A percentile compares a stretch with the other conserved stretches of the same genome.
These are phyloP conservation scores for Saccharomycopsis phalli DNA, from an alignment of 1,139 yeast species.

Conservation along the genomic window DNA sequence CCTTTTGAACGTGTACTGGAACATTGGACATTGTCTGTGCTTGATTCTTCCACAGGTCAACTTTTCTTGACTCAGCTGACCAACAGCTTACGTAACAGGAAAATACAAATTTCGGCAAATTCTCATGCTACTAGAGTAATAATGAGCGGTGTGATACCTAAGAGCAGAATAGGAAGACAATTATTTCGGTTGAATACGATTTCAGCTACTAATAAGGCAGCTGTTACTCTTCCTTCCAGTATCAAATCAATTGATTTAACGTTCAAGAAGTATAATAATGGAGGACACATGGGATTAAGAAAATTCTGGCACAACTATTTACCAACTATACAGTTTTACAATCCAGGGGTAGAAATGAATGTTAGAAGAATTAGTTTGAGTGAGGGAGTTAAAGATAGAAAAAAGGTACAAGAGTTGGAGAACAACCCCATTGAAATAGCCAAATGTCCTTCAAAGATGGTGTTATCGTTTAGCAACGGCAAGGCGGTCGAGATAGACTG, in stretches of 20 bases:
- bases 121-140: not conserved
- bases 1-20: conserved; percentile 18
- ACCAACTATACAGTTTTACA: conserved; percentile 47
- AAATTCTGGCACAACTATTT: conserved; percentile 45
- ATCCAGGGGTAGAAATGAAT: conserved; percentile 38
- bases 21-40: conserved; percentile 9
- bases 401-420: conserved; percentile 29
- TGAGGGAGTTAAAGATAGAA: conserved; percentile 31
- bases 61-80: not conserved
- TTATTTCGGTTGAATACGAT: conserved; percentile 8
- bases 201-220: conserved; percentile 14
- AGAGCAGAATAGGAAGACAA: conserved; percentile 9
- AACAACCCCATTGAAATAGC: conserved; percentile 6
- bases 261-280: conserved; percentile 25
- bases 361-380: conserved; percentile 34
- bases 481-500: conserved; percentile 29
- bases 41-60: not conserved
- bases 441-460: conserved; percentile 17
- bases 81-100: not conserved
- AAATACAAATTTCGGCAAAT: too few species aligned
- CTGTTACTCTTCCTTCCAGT: conserved; percentile 24
- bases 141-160: conserved; percentile 7
- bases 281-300: conserved; percentile 30
- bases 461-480: conserved; percentile 26
- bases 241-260: conserved; percentile 25